These are phyloP conservation scores for Pseudopyricularia cyperi DNA, from an alignment of 2,329 filamentous ascomycete genomes.

Conservation along the genomic window DNA sequence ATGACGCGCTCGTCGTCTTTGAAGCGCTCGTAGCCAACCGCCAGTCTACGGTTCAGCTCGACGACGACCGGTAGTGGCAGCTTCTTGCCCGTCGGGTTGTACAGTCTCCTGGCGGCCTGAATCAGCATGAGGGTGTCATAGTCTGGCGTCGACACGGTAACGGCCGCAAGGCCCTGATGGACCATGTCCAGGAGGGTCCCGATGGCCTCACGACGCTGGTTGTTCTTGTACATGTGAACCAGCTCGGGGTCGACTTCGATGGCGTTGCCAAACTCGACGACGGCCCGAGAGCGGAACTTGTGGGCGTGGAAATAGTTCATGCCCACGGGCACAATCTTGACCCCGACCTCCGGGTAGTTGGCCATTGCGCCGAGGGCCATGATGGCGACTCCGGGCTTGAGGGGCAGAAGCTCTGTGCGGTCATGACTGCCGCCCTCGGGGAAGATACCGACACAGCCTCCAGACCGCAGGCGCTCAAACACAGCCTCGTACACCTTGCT, in stretches of 20 bases:
- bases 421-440: conserved; percentile 95
- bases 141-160: conserved; percentile 85
- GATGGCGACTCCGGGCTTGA: conserved; percentile 90
- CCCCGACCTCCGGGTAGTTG: conserved; percentile 69
- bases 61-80: conserved; percentile 84
- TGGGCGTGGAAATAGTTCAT: conserved; percentile 99
- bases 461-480: conserved; percentile 66
- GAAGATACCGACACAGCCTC: conserved; percentile 91
- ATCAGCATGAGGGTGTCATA: conserved; percentile 97
- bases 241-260: conserved; percentile 74
- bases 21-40: conserved; percentile 84
- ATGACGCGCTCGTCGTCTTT: conserved; percentile 81
- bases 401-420: conserved; percentile 74
- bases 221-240: conserved; percentile 72
- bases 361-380: conserved; percentile 91
- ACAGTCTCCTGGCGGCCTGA: conserved; percentile 82
- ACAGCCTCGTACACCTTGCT: conserved; percentile 88
- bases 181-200: conserved; percentile 75
- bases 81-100: conserved; percentile 90
- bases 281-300: conserved; percentile 92
- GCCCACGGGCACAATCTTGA: conserved; percentile 91
- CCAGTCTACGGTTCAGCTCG: conserved; percentile 82
- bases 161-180: conserved; percentile 70
- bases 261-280: conserved; percentile 87
- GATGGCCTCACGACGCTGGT: conserved; percentile 76